Evolutionary conservation across 495 filamentous ascomycete species (phyloP).

Genomic region (Amphirosellinia nigrospora): DNA sequence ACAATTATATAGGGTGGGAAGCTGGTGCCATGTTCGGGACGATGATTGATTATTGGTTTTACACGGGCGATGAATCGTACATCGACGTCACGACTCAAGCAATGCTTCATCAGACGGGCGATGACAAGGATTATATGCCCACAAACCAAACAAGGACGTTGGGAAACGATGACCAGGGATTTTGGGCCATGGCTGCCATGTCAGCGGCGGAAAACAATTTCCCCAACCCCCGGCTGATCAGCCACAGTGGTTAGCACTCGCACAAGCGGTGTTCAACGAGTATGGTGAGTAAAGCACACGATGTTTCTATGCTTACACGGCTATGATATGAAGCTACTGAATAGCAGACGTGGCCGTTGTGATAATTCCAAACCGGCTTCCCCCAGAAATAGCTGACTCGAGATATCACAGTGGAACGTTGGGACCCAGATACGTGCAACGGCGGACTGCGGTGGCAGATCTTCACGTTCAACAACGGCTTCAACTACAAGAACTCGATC

Average conservation of each 20-base stretch:
- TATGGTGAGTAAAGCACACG: slow-evolving; percentile 38
- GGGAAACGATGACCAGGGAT: slow-evolving; percentile 87
- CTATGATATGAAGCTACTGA: not conserved
- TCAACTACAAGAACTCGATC: slow-evolving; percentile 80
- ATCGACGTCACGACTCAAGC: slow-evolving; percentile 72
- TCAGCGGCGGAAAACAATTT: slow-evolving; percentile 80
- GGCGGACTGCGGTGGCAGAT: slow-evolving; percentile 90
- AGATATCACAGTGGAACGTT: slow-evolving; percentile 54
- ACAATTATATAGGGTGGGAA: slow-evolving; percentile 66
- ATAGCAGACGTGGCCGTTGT: no score
- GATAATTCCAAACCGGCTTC: not conserved
- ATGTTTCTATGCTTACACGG: not conserved
- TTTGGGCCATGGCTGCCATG: slow-evolving; percentile 86
- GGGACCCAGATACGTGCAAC: slow-evolving; percentile 70
- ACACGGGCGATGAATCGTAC: slow-evolving; percentile 77
- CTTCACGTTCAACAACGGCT: slow-evolving; percentile 79
- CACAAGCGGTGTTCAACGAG: slow-evolving; percentile 78
- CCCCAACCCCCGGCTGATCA: slow-evolving; percentile 66
- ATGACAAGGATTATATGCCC: slow-evolving; percentile 75
- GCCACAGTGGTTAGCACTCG: slow-evolving; percentile 79
- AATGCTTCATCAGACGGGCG: slow-evolving; percentile 72
- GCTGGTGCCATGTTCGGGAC: slow-evolving; percentile 77
- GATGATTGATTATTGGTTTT: slow-evolving; percentile 83
- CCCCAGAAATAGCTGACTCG: not conserved
- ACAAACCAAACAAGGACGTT: slow-evolving; percentile 76